Percentiles rank a stretch among this genome's conserved stretches.
Evolutionary conservation across 2,329 filamentous ascomycete genomes (phyloP).

Genomic region (Thermoascus crustaceus): DNA sequence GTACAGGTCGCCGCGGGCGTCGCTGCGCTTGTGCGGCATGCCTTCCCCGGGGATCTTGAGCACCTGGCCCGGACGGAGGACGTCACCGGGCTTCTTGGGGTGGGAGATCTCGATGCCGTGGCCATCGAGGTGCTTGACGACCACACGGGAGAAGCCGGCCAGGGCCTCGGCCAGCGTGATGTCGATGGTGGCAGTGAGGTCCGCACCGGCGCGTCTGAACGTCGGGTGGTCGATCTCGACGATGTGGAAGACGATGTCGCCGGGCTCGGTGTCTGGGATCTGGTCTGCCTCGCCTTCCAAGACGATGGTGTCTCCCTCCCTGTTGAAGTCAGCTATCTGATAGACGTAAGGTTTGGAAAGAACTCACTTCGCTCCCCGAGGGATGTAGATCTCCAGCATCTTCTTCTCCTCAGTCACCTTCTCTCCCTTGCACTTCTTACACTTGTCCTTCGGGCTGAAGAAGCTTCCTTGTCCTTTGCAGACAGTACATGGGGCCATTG

Average conservation of each 20-base stretch:
- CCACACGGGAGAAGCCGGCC: constrained; percentile 80
- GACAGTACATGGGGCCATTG: constrained; percentile 69
- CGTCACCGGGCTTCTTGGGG: constrained; percentile 65
- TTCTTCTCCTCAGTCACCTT: constrained; percentile 82
- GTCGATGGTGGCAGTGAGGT: constrained; percentile 73
- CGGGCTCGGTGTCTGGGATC: constrained; percentile 76
- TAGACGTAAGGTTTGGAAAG: not conserved
- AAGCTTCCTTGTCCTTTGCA: constrained; percentile 80
- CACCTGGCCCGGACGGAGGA: constrained; percentile 74
- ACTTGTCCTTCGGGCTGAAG: constrained; percentile 93
- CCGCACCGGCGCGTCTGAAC: constrained; percentile 75
- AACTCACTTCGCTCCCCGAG: constrained; percentile 62
- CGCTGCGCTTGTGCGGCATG: constrained; percentile 86
- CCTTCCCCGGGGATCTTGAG: constrained; percentile 83
- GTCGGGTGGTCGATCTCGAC: constrained; percentile 71
- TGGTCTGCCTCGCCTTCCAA: constrained; percentile 93
- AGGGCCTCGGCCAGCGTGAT: constrained; percentile 78
- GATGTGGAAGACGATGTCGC: constrained; percentile 86
- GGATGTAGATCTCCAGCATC: constrained; percentile 92
- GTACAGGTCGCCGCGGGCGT: constrained; percentile 78
- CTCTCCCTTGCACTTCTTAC: constrained; percentile 97
- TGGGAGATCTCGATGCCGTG: constrained; percentile 77
- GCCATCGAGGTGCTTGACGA: constrained; percentile 87
- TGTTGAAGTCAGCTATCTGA: constrained; percentile 16
- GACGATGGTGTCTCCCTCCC: constrained; percentile 78